Evolutionary conservation across 768 basidiomycete genomes (phyloP), one percentile per base, ranked within the genome.

Genomic region (Lactarius trivialis): DNA sequence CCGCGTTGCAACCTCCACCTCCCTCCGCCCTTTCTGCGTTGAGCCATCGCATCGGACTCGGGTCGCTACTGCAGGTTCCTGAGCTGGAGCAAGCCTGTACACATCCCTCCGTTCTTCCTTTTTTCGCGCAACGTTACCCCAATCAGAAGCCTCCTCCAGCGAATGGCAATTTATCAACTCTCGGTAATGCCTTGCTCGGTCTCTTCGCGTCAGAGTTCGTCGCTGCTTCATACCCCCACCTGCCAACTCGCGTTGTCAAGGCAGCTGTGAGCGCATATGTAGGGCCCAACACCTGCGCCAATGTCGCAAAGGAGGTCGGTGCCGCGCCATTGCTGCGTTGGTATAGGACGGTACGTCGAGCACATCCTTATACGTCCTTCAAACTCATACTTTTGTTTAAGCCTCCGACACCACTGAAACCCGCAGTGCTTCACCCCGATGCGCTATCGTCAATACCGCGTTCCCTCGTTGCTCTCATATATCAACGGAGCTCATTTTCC

Each of bases 231-330:
- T 98, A 89, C 73, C 96, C 96, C 0, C 87, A 95, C 70, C 81
- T 98, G 30, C 96, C 96, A 1, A 93, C 92, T 24, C 85, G 91
- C 58, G 93, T 93, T 26, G 76, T 92, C 68, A 95, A 97, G 75
- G 89, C 91, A 7, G 93, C 91, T 15, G 84, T 96, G 61, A 93
- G 91, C 45, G 91, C 93, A 58, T 91, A 92, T 73, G 95, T 94
- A 34, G 96, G 96, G 15, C 86, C 91, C 17, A 76, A 83, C 66
- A 86, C 89, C 6, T 93, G 91, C 70, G 85, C 90, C 43, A 84
- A 80, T 66, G 86, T 98, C 55, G 95, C 95, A 28, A 83, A 85
- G 61, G 90, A 93, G 74, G 86, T 88, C 79, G 93, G 91, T 64
- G 89, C 86, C 21, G 74, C 81, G 24, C 85, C 86, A 4, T 78